Percentiles rank a stretch among this genome's conserved stretches.
Evolutionary conservation across 331 rosid genomes (phyloP).

Genomic region (Malus hybrid): DNA sequence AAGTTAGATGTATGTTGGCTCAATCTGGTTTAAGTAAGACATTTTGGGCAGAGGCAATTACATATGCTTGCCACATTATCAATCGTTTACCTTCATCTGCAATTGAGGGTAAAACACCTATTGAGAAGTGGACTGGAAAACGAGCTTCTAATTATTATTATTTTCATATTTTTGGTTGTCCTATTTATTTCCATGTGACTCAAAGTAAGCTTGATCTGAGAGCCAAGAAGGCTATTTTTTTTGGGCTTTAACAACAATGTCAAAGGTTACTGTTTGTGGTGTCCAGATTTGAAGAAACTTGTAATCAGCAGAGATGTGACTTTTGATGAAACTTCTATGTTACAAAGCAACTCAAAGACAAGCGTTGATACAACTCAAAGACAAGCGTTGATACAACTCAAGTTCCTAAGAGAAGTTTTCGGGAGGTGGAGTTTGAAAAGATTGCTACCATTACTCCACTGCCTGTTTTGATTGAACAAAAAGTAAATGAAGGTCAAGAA

Average conservation of each 20-base stretch:
- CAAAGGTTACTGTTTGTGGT: neutral
- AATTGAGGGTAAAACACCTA: neutral
- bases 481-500: neutral
- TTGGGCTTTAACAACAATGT: neutral
- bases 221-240: neutral
- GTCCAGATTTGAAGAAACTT: neutral
- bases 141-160: neutral
- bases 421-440: neutral
- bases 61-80: neutral
- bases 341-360: neutral
- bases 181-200: neutral
- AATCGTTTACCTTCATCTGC: neutral
- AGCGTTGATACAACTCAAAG: too few relatives aligned
- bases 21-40: neutral
- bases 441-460: too few relatives aligned
- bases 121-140: neutral
- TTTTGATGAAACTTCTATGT: neutral
- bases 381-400: too few relatives aligned
- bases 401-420: neutral
- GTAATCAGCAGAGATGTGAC: neutral
- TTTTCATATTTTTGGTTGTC: neutral
- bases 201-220: neutral
- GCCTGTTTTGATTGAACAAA: too few relatives aligned
- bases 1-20: neutral
- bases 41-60: neutral